Evolutionary conservation across 495 filamentous ascomycete genomes (phyloP).

Genomic region (Neurospora sp.): DNA sequence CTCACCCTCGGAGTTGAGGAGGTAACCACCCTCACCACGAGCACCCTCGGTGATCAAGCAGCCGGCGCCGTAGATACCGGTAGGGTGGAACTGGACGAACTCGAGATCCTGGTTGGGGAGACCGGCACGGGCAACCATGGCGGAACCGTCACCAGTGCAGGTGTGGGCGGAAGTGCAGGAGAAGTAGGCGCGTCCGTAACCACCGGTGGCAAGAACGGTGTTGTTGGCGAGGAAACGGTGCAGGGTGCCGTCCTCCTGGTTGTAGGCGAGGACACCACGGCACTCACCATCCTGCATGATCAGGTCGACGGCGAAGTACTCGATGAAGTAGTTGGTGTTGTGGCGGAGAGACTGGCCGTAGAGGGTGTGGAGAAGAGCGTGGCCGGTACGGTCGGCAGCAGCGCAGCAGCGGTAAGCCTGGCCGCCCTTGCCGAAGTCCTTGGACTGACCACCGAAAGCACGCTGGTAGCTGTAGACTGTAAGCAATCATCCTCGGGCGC

Average conservation of each 20-base stretch:
- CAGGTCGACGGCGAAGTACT: conserved; percentile 93
- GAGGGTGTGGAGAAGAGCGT: conserved; percentile 92
- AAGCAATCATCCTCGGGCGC: not conserved
- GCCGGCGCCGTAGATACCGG: conserved; percentile 97
- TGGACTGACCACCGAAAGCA: conserved; percentile 94
- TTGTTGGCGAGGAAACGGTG: conserved; percentile 93
- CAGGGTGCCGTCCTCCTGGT: conserved; percentile 95
- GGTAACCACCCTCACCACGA: conserved; percentile 95
- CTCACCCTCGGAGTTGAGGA: conserved; percentile 93
- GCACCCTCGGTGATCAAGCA: conserved; percentile 98
- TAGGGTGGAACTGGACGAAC: conserved; percentile 99
- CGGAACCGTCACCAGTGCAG: conserved; percentile 97
- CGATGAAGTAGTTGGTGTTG: conserved; percentile 99
- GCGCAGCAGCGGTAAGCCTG: conserved; percentile 96
- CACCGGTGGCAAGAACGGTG: conserved; percentile 91
- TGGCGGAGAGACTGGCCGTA: conserved; percentile 95
- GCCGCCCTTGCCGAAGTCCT: conserved; percentile 89
- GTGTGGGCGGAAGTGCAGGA: conserved; percentile 95
- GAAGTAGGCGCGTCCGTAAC: conserved; percentile 96
- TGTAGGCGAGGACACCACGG: conserved; percentile 91
- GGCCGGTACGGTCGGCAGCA: conserved; percentile 89
- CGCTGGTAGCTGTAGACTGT: conserved; percentile 60
- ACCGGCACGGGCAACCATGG: conserved; percentile 95
- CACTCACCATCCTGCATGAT: conserved; percentile 96
- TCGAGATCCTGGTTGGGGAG: conserved; percentile 98